Percentiles rank a stretch among this genome's conserved stretches.
Conservation (phyloP, 1,284 basidiomycete genomes). For the Puccinia horiana region DNA sequence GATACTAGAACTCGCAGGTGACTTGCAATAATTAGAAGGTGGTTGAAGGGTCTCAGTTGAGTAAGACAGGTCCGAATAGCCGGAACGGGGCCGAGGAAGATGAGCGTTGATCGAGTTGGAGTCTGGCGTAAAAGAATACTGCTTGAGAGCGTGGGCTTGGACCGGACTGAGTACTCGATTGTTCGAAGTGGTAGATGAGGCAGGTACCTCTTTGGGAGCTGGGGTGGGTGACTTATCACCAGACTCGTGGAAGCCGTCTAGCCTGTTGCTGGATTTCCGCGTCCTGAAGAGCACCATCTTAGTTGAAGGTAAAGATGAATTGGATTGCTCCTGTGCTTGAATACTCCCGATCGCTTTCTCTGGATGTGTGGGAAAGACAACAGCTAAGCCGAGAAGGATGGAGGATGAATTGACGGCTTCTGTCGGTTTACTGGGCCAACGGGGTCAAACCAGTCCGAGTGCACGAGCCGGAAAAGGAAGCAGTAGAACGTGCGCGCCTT, state of each 20-base stretch:
- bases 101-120: background rate
- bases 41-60: background rate
- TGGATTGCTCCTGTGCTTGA: background rate
- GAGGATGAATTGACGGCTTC: too few species aligned
- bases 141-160: conserved; percentile 12
- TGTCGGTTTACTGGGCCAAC: too few species aligned
- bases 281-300: conserved; percentile 1
- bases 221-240: background rate
- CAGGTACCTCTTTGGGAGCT: background rate
- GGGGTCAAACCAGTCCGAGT: too few species aligned
- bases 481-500: too few species aligned
- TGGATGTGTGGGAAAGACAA: too few species aligned
- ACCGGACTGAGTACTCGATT: background rate
- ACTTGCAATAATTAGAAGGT: background rate
- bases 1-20: background rate
- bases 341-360: background rate
- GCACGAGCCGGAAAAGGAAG: too few species aligned
- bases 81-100: background rate
- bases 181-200: background rate
- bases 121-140: conserved; percentile 1
- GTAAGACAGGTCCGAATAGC: background rate
- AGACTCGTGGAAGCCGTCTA: background rate
- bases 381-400: too few species aligned
- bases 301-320: background rate
- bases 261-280: background rate